Conservation (phyloP, 148 eudicot species). For the Beta vulgaris region DNA sequence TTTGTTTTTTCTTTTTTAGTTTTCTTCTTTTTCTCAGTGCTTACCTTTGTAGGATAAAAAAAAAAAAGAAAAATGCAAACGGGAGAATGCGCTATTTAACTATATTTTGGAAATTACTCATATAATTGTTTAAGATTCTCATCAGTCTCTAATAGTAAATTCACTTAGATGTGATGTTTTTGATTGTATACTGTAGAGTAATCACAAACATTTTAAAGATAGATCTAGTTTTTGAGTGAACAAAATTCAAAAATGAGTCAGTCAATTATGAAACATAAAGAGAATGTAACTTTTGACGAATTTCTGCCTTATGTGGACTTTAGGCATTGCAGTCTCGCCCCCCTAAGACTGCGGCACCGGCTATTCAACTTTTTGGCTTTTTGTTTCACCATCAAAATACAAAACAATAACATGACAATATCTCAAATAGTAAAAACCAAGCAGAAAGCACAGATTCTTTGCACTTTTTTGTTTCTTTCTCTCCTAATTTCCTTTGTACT, state of each 20-base stretch:
- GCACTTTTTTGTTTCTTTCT: neutral
- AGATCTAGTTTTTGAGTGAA: neutral
- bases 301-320: constrained; percentile 3
- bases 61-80: too few species aligned
- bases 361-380: constrained; percentile 16
- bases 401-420: neutral
- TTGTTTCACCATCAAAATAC: constrained; percentile 9
- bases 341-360: constrained; percentile 30
- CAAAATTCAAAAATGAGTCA: neutral
- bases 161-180: too few species aligned
- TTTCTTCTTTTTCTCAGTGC: too few species aligned
- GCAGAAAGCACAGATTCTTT: neutral
- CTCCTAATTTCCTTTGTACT: neutral
- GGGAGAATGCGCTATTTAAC: too few species aligned
- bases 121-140: too few species aligned
- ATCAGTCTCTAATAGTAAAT: too few species aligned
- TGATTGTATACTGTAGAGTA: too few species aligned
- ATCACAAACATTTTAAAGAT: too few species aligned
- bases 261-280: neutral
- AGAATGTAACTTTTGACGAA: constrained; percentile 29
- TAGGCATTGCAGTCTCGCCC: constrained; percentile 10
- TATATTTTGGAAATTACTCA: too few species aligned
- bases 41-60: too few species aligned
- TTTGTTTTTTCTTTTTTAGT: too few species aligned
- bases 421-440: constrained; percentile 8